Conservation (phyloP, 2,329 filamentous ascomycete species). For the Cladophialophora yegresii region DNA sequence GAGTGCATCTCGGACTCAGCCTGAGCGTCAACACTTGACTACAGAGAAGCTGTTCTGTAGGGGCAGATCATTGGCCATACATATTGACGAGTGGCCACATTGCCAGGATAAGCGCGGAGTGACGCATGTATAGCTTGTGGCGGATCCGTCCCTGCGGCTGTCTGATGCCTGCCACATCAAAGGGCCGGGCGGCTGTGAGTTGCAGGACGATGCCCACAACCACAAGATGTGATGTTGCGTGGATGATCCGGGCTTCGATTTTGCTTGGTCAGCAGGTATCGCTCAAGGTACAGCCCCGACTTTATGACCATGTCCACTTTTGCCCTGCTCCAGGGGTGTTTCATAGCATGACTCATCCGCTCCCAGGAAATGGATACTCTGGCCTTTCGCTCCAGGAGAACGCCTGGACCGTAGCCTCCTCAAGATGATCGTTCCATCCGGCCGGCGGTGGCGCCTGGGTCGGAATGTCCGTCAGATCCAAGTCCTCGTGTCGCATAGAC, state of each 20-base stretch:
- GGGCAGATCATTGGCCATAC: background rate
- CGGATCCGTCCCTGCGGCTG: no score
- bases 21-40: no score
- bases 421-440: slow-evolving; percentile 22
- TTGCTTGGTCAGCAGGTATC: background rate
- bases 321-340: background rate
- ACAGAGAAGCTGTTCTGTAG: no score
- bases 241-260: background rate
- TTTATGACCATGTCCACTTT: background rate
- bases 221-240: background rate
- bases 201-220: no score
- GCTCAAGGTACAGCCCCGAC: background rate
- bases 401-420: slow-evolving; percentile 8
- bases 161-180: background rate
- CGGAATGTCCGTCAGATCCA: slow-evolving; percentile 20
- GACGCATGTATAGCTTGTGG: background rate
- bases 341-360: background rate
- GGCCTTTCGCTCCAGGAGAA: background rate
- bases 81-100: background rate
- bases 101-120: background rate
- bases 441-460: slow-evolving; percentile 16
- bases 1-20: background rate
- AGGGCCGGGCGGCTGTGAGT: no score
- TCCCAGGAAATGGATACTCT: background rate
- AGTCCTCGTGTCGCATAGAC: slow-evolving; percentile 5